These are phyloP conservation scores for Aspergillus tanneri DNA, from an alignment of 2,329 filamentous ascomycete species.

Conservation along the genomic window DNA sequence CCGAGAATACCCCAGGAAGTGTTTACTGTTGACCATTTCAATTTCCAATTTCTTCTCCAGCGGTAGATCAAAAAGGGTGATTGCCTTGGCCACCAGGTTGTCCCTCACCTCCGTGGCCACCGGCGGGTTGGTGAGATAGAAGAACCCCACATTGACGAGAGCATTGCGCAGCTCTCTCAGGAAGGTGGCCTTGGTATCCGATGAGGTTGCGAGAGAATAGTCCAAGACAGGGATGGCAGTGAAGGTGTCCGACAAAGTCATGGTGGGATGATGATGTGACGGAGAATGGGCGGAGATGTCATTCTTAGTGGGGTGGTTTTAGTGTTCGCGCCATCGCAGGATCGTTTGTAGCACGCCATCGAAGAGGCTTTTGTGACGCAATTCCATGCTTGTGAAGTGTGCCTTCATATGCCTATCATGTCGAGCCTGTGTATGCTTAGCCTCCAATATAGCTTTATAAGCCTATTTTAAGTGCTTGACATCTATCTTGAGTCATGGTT, in stretches of 20 bases:
- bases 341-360: too few relatives aligned
- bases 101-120: conserved; percentile 23
- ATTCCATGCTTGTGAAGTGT: too few relatives aligned
- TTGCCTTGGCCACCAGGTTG: conserved; percentile 39
- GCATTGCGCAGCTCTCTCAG: conserved; percentile 31
- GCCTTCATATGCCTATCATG: too few relatives aligned
- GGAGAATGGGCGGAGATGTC: too few relatives aligned
- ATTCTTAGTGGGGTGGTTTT: too few relatives aligned
- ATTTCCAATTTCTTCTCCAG: conserved; percentile 51
- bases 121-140: conserved; percentile 34
- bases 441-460: too few relatives aligned
- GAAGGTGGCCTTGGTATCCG: conserved; percentile 27
- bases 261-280: not conserved
- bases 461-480: too few relatives aligned
- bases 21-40: conserved; percentile 44
- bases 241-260: conserved; percentile 19
- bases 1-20: conserved; percentile 39
- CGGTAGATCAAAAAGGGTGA: conserved; percentile 46
- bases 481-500: too few relatives aligned
- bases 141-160: conserved; percentile 38
- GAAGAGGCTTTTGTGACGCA: too few relatives aligned
- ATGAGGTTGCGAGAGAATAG: conserved; percentile 22
- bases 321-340: too few relatives aligned
- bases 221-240: conserved; percentile 35
- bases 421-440: too few relatives aligned